Evolutionary conservation across 2,329 filamentous ascomycete species (phyloP).

Genomic region (Lachnellula arida): DNA sequence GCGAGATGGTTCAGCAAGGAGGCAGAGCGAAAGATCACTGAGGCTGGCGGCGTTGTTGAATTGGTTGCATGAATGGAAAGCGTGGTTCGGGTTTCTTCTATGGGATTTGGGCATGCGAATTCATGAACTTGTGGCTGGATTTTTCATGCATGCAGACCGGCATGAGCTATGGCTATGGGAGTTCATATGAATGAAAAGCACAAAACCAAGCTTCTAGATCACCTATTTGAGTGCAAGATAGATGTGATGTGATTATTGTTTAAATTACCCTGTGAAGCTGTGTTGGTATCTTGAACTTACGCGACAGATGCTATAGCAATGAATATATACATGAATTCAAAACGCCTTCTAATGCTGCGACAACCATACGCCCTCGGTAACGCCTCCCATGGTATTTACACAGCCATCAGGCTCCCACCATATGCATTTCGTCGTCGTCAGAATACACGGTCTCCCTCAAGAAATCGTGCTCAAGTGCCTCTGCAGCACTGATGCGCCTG

Average conservation of each 20-base stretch:
- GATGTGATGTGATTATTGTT: constrained; percentile 3
- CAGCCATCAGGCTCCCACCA: constrained; percentile 19
- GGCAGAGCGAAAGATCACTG: constrained; percentile 98
- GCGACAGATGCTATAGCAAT: constrained; percentile 4
- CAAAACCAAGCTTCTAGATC: constrained; percentile 6
- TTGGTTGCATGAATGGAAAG: constrained; percentile 65
- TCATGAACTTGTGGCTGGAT: constrained; percentile 4
- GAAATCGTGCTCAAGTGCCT: constrained; percentile 71
- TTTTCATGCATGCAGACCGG: neutral
- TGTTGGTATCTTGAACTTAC: constrained; percentile 14
- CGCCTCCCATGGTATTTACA: constrained; percentile 7
- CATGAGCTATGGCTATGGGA: constrained; percentile 16
- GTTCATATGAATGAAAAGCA: constrained; percentile 19
- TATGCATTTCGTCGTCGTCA: constrained; percentile 50
- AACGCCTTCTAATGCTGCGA: constrained; percentile 8
- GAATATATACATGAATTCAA: constrained; percentile 14
- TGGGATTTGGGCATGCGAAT: constrained; percentile 1
- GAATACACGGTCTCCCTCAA: constrained; percentile 48
- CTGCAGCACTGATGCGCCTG: constrained; percentile 67
- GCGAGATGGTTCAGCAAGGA: constrained; percentile 93
- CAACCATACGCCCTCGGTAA: constrained; percentile 9
- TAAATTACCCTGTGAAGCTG: constrained; percentile 11
- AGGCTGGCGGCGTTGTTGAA: constrained; percentile 93
- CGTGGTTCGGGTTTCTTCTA: constrained; percentile 4
- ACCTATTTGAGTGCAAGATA: neutral